Evolutionary conservation across 306 rosid species (phyloP), one percentile per base, ranked within the genome.

Genomic region (Castanea mollissima): DNA sequence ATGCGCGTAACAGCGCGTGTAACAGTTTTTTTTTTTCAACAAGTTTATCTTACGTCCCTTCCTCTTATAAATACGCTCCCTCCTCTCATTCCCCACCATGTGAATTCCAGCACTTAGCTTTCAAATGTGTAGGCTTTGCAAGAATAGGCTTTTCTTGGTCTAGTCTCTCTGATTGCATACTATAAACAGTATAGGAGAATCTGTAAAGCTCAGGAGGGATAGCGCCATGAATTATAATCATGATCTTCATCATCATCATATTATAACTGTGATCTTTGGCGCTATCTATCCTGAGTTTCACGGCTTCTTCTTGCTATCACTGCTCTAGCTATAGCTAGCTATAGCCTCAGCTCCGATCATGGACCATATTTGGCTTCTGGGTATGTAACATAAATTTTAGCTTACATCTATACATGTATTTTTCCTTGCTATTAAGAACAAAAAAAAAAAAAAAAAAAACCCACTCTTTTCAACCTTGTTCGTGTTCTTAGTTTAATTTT

Each of bases 191-290:
- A 88, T 5, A 71, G 85, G 25, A 78, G 82, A 86, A 83, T 88
- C 91, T 73, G 86, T 90, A 25, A 90, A 92, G 97, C 92, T 92
- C 97, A 92, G 97, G 97, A 92, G 97, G 97, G 97, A 92, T 92
- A 92, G 94, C 97, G 92, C 94, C 94, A 25, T 35, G 20, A 35
- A 23, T 0, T 12, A 46, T 21, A 9, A 31, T 13, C 23, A 5
- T 8, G 38, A 15, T 58, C 23, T 18, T 13, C 1, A 62, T 64
- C 70, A 15, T 8, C 29, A 19, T 35, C 12, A 11, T 18, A 6
- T 0, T 27, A 49, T 68, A 38, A 12, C 11, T 49, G 20, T 55
- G n/a, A 15, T 55, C 3, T 15, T 27, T 71, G 97, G 91, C 94
- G 94, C 93, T 92, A 87, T 92, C 97, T 16, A 92, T 92, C 97